Evolutionary conservation across 2,329 filamentous ascomycete species (phyloP).

Genomic region (Xylariaceae sp.): DNA sequence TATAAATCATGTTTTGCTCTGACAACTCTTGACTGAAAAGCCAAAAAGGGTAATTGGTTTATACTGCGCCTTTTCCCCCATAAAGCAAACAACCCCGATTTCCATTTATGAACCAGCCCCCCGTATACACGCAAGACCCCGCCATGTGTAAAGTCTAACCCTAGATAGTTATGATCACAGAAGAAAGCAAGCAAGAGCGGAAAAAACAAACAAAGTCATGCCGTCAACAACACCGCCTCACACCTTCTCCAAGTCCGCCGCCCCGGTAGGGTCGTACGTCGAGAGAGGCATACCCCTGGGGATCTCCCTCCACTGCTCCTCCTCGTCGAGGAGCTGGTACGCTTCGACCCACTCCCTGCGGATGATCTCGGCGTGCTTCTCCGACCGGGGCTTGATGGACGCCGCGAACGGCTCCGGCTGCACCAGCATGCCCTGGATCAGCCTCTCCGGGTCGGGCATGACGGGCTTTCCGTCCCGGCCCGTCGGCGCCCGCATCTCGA

Average conservation of each 20-base stretch:
- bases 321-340: constrained; percentile 12
- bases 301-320: constrained; percentile 19
- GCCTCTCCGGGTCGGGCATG: constrained; percentile 2
- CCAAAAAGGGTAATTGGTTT: background rate
- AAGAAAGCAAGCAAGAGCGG: background rate
- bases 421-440: constrained; percentile 22
- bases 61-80: background rate
- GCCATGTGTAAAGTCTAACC: too few relatives aligned
- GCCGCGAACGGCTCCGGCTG: constrained; percentile 18
- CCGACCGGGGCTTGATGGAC: constrained; percentile 14
- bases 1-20: too few relatives aligned
- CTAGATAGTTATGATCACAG: too few relatives aligned
- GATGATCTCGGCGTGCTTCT: constrained; percentile 14
- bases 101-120: too few relatives aligned
- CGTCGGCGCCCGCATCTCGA: constrained; percentile 20
- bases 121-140: too few relatives aligned
- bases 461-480: constrained; percentile 10
- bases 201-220: background rate
- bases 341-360: constrained; percentile 16
- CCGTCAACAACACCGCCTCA: background rate
- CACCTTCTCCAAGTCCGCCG: constrained; percentile 8
- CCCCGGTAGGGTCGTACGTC: constrained; percentile 16
- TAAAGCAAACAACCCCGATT: background rate
- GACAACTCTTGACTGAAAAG: too few relatives aligned
- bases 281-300: constrained; percentile 19